Evolutionary conservation across 2,329 filamentous ascomycete species (phyloP), one percentile per base, ranked within the genome.

Genomic region (Aspergillus sergii): DNA sequence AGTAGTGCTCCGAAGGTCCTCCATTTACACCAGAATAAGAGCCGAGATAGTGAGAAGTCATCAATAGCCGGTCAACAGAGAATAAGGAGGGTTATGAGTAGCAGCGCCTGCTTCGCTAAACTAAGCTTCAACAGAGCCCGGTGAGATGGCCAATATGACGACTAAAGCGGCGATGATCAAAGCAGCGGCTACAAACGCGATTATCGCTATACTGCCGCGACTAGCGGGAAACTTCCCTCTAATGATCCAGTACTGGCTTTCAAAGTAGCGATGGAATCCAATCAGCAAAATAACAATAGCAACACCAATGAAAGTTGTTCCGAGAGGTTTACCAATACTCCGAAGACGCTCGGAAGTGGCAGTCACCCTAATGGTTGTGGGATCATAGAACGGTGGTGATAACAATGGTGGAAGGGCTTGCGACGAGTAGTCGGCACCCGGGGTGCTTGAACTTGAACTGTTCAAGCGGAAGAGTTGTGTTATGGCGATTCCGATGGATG

Each of bases 391-490:
- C 34, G 46, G 61, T 61, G n/a, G 72, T 66, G 65, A 66, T 59
- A 68, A 56, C 65, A 64, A 61, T 62, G 64, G 66, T 62, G 66
- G 64, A 66, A 62, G 60, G 66, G 64, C 60, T 26, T 64, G 67
- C 56, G 45, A 63, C 65, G 61, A 64, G 63, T 41, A 21, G 57
- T 58, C 64, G 34, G 58, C 46, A 23, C 56, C 14, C 53, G 50
- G 41, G 59, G 56, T 58, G 64, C 57, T 66, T 23, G 59, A 50
- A 1, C 34, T 59, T 9, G 83, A 78, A 11, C 81, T 86, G 77
- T 89, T 89, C 36, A 90, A 82, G 23, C 88, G 85, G 77, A 89
- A 89, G 58, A 90, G 83, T 68, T 89, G 88, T 1, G 88, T 89
- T 48, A 89, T 81, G 28, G 88, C 88, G 51, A 90, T 88, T 59